These are phyloP conservation scores for Exophiala xenobiotica DNA, from an alignment of 2,329 filamentous ascomycete species.

Conservation along the genomic window DNA sequence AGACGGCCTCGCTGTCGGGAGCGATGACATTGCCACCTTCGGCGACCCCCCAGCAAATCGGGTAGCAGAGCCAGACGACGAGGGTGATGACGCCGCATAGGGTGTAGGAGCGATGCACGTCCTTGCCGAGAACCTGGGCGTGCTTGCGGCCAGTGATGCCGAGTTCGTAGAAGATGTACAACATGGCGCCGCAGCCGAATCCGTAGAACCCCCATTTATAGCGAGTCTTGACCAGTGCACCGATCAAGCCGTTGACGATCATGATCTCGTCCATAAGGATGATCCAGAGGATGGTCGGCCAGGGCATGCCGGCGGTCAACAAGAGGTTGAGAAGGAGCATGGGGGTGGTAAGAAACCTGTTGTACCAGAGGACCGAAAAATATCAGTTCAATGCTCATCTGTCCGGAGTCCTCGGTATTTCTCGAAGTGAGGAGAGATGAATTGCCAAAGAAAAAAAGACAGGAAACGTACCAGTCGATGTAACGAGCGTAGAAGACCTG, in stretches of 20 bases:
- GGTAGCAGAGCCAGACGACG: conserved; percentile 60
- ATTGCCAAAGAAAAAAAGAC: too few relatives aligned
- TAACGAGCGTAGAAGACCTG: conserved; percentile 66
- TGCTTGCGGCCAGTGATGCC: conserved; percentile 55
- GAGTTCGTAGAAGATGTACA: conserved; percentile 60
- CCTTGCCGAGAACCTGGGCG: conserved; percentile 53
- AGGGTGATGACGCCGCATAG: conserved; percentile 58
- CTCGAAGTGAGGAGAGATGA: too few relatives aligned
- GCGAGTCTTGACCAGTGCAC: conserved; percentile 58
- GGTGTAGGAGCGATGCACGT: conserved; percentile 54
- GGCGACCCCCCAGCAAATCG: conserved; percentile 61
- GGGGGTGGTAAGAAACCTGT: conserved; percentile 62
- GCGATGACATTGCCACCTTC: conserved; percentile 67
- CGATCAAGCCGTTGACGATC: conserved; percentile 65
- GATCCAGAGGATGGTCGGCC: conserved; percentile 61
- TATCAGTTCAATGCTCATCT: too few relatives aligned
- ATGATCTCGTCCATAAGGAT: conserved; percentile 64
- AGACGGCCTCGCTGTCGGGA: conserved; percentile 46
- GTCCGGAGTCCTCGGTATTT: too few relatives aligned
- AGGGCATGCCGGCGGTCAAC: conserved; percentile 66
- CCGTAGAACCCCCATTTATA: conserved; percentile 63
- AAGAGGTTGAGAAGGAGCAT: conserved; percentile 62
- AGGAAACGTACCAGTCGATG: too few relatives aligned
- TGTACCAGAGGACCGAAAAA: too few relatives aligned
- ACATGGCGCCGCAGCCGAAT: conserved; percentile 49